Conservation (phyloP, 805 yeast species). For the Ogataea pilisensis region DNA sequence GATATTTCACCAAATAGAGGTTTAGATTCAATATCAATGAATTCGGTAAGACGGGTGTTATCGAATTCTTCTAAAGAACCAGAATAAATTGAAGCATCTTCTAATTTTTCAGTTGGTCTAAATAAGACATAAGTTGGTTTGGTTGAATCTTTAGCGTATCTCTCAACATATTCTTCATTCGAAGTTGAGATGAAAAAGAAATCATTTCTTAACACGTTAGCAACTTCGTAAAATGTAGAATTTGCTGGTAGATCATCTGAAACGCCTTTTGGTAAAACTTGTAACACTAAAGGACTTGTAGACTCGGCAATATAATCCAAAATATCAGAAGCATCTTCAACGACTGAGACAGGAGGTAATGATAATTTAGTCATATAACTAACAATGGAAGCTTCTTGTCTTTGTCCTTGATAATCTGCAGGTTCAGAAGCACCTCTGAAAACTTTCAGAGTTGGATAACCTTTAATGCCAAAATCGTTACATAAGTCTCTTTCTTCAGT, state of each 20-base stretch:
- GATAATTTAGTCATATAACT: slow-evolving; percentile 78
- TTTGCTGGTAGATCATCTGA: slow-evolving; percentile 40
- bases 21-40: slow-evolving; percentile 58
- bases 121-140: slow-evolving; percentile 41
- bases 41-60: slow-evolving; percentile 38
- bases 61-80: slow-evolving; percentile 28
- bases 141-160: slow-evolving; percentile 31
- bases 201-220: slow-evolving; percentile 60
- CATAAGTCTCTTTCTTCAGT: slow-evolving; percentile 73
- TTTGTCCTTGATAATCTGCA: slow-evolving; percentile 76
- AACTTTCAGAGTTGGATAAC: slow-evolving; percentile 82
- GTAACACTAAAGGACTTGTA: slow-evolving; percentile 53
- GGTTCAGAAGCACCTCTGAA: slow-evolving; percentile 51
- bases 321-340: slow-evolving; percentile 46
- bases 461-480: slow-evolving; percentile 60
- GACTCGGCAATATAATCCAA: slow-evolving; percentile 42
- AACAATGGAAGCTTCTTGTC: slow-evolving; percentile 75
- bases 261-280: slow-evolving; percentile 35
- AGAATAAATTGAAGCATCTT: slow-evolving; percentile 45
- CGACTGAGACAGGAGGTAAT: slow-evolving; percentile 64
- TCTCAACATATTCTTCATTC: slow-evolving; percentile 31
- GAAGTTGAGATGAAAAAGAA: slow-evolving; percentile 54
- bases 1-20: slow-evolving; percentile 87
- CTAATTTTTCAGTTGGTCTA: slow-evolving; percentile 43
- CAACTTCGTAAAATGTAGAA: slow-evolving; percentile 58